phyloP scores from a whole-genome alignment of 352 stramenopile species.

The Globisporangium perplexum region DNA sequence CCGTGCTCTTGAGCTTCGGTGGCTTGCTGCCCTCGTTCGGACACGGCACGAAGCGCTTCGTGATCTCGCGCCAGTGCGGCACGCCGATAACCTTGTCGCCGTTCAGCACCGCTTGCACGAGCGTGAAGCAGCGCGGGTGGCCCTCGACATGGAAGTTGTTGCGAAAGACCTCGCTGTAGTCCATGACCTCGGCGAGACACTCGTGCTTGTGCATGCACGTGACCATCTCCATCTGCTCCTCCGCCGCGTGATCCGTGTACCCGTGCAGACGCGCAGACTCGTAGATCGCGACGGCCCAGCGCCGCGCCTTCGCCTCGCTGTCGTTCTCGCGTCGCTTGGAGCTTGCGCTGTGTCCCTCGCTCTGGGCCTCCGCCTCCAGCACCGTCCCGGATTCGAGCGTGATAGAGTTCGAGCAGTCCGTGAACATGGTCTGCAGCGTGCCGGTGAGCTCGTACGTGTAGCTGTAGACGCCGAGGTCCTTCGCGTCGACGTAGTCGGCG shows the following conservation, averaged over 20 bases:
- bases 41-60: constrained; percentile 29
- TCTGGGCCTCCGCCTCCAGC: neutral
- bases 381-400: constrained; percentile 17
- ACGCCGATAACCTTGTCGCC: constrained; percentile 42
- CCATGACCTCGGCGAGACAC: constrained; percentile 36
- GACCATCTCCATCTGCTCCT: constrained; percentile 50
- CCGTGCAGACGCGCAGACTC: constrained; percentile 37
- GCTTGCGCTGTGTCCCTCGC: neutral
- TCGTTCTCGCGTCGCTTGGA: neutral
- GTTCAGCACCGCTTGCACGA: constrained; percentile 25
- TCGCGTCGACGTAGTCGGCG: constrained; percentile 39
- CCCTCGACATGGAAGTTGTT: constrained; percentile 42
- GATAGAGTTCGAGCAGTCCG: constrained; percentile 33
- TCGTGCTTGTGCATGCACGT: constrained; percentile 45
- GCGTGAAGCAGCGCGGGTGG: constrained; percentile 41
- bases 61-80: constrained; percentile 37
- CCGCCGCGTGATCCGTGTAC: constrained; percentile 28
- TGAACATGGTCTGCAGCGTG: constrained; percentile 39
- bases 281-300: constrained; percentile 43
- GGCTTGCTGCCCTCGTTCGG: neutral
- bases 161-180: constrained; percentile 37
- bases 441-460: constrained; percentile 55
- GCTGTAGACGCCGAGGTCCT: constrained; percentile 45
- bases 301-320: constrained; percentile 15
- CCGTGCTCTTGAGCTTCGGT: neutral